These are phyloP conservation scores for Cercospora sp. DNA, from an alignment of 2,329 filamentous ascomycete genomes.

Conservation along the genomic window DNA sequence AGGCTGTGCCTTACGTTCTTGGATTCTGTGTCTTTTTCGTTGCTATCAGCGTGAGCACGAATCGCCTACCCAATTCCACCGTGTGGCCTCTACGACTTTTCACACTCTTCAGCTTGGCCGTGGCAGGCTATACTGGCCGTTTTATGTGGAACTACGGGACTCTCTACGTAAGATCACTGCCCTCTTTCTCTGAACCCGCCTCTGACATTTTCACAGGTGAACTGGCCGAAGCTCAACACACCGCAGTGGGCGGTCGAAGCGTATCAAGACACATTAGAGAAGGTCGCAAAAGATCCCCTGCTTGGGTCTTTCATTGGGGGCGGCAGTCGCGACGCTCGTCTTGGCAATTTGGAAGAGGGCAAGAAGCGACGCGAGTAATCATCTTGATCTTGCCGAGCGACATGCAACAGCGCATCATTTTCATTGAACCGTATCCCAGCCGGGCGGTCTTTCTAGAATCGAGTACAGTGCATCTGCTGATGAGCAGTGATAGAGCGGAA, in stretches of 20 bases:
- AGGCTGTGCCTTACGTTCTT: slow-evolving; percentile 89
- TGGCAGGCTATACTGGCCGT: slow-evolving; percentile 68
- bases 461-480: slow-evolving; percentile 4
- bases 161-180: slow-evolving; percentile 75
- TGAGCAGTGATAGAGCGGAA: neutral
- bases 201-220: slow-evolving; percentile 63
- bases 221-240: slow-evolving; percentile 96
- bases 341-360: slow-evolving; percentile 87
- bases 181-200: neutral
- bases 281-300: slow-evolving; percentile 78
- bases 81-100: slow-evolving; percentile 83
- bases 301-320: slow-evolving; percentile 70
- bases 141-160: slow-evolving; percentile 86
- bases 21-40: slow-evolving; percentile 84
- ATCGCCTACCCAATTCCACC: slow-evolving; percentile 67
- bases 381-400: neutral
- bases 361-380: slow-evolving; percentile 91
- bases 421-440: neutral
- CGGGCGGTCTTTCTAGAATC: slow-evolving; percentile 4
- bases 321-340: slow-evolving; percentile 77
- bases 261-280: slow-evolving; percentile 80
- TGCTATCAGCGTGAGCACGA: slow-evolving; percentile 71
- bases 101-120: slow-evolving; percentile 71
- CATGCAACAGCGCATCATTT: neutral
- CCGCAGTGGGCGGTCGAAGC: slow-evolving; percentile 83